Base-by-base conservation (phyloP, 441 rosid species). In the Flueggea neowawraea region DNA sequence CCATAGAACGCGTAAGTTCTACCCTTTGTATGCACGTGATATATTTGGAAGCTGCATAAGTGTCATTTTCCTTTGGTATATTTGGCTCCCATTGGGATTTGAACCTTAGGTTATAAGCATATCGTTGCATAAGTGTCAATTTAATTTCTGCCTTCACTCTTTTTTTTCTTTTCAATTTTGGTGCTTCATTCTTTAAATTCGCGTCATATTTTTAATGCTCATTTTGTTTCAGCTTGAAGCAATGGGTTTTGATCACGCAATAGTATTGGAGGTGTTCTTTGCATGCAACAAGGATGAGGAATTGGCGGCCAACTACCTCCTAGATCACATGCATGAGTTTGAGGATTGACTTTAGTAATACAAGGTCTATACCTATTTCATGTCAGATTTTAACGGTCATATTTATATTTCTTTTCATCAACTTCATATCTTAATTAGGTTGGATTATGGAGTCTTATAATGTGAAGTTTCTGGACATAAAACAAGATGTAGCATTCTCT, bases 241-340 rank as follows among this genome's bases (percentile, higher is more conserved):
- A 9, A 92, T 92, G 98, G 98, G 98, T 36, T 91, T 92, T 48
- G 91, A 92, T 52, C 84, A 93, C 51, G 84, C 84, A 16, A 69
- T 84, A 47, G 98, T 89, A 16, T 68, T 92, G 64, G 96, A 91
- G 68, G 98, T 89, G 58, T 91, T 79, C 77, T 91, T 91, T 65
- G 98, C 98, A 12, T 91, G 98, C 85, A 89, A 92, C 84, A 92
- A 92, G 86, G 83, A 92, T 53, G 96, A 92, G 69, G 98, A 92
- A 73, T 76, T 92, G 72, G 98, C 98, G 10, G 98, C 98, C 55
- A 92, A 92, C 78, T 92, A 92, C 80, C 96, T 92, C 61, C 71
- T 92, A 53, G 96, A 92, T 73, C 98, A 92, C 76, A 89, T 84
- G 77, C 82, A 90, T n/a, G 96, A 92, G 64, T 83, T 84, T 9